Conservation (phyloP, 345 rosid species). For the Lagerstroemia speciosa region DNA sequence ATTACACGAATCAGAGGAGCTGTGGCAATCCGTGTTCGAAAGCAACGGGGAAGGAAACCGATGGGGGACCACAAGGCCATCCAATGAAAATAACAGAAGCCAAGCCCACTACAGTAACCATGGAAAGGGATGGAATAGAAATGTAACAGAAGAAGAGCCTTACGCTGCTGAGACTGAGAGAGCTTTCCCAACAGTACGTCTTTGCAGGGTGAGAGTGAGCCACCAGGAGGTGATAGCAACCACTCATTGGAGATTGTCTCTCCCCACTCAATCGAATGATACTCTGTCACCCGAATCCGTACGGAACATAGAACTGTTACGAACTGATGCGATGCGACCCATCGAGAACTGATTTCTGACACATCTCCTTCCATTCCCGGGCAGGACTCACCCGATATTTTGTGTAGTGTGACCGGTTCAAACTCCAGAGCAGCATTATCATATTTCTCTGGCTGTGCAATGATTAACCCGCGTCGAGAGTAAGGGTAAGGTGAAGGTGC, state of each 20-base stretch:
- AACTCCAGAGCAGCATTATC: background rate
- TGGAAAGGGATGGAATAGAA: background rate
- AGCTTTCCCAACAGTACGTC: background rate
- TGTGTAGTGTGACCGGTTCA: background rate
- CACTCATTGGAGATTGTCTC: background rate
- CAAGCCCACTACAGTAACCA: background rate
- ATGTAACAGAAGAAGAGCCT: background rate
- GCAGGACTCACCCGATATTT: background rate
- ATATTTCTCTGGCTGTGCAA: background rate
- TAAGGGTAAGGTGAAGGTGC: background rate
- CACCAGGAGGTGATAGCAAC: background rate
- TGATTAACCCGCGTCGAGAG: background rate
- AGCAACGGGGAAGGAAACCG: background rate
- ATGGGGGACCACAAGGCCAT: background rate
- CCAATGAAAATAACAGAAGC: background rate
- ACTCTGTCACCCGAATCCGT: background rate
- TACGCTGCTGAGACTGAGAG: background rate
- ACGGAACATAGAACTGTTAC: background rate
- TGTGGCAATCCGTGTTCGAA: background rate
- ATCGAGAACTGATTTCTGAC: background rate
- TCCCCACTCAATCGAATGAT: background rate
- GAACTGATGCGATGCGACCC: background rate
- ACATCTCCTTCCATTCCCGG: background rate
- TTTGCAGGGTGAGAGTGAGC: background rate
- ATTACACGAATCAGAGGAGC: background rate